phyloP scores from a whole-genome alignment of 140 eudicot species.

The Erigeron philadelphicus region DNA sequence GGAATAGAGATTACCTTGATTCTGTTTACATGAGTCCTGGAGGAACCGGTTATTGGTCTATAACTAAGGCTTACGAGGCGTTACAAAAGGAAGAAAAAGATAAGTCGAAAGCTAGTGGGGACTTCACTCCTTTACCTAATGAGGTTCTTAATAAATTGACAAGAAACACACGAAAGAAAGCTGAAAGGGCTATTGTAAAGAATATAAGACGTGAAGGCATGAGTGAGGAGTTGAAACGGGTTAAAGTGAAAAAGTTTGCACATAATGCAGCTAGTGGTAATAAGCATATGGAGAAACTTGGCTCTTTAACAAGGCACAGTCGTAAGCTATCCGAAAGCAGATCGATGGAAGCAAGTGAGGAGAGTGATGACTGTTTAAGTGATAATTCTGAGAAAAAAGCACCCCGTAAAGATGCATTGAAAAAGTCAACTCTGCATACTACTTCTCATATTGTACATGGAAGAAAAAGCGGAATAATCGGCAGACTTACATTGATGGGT shows the following conservation, averaged over 20 bases:
- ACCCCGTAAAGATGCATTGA: conserved; percentile 25
- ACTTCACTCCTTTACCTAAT: conserved; percentile 54
- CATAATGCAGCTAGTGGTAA: conserved; percentile 39
- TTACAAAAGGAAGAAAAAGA: conserved; percentile 54
- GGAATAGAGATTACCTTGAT: conserved; percentile 77
- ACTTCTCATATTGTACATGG: conserved; percentile 40
- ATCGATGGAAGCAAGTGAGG: conserved; percentile 28
- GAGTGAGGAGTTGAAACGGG: conserved; percentile 36
- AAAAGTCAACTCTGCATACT: conserved; percentile 25
- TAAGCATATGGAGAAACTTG: conserved; percentile 37
- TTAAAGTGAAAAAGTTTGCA: conserved; percentile 30
- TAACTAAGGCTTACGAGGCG: conserved; percentile 82
- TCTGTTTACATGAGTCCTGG: conserved; percentile 81
- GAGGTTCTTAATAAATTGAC: conserved; percentile 69
- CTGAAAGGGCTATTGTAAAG: conserved; percentile 50
- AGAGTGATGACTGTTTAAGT: conserved; percentile 29
- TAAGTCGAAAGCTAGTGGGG: conserved; percentile 33
- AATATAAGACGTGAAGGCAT: conserved; percentile 37
- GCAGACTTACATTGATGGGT: conserved; percentile 63
- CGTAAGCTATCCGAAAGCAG: conserved; percentile 34
- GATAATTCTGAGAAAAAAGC: conserved; percentile 25
- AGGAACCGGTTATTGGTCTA: conserved; percentile 93
- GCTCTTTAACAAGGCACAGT: conserved; percentile 29
- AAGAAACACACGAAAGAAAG: conserved; percentile 68
- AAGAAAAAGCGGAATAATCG: conserved; percentile 41